Base-by-base conservation (phyloP, 1,284 basidiomycete species). In the Earliella scabrosa region DNA sequence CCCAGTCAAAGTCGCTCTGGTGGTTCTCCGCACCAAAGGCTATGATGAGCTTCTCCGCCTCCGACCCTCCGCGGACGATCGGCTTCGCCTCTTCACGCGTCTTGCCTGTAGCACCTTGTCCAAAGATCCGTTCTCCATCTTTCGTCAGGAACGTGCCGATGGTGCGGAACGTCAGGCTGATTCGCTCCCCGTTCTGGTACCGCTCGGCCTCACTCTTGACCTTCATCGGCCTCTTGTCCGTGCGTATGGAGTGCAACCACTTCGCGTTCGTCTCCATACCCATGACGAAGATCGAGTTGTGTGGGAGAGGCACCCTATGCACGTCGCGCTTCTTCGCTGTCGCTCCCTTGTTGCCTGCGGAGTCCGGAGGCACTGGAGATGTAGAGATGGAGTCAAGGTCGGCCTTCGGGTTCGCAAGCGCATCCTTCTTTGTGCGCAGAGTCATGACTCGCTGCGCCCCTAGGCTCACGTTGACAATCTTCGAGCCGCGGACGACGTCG, bases 221-320 rank as follows among this genome's bases (percentile, higher is more conserved):
- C 7, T 67, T 57, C 8, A 76, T 54, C 2, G 80, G 79, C 3
- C 89, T 85, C 60, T 87, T 90, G 74, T 90, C 90, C 47, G 82
- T 82, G 55, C 83, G 82, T 58, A 92, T 86, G 39, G 80, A 81
- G 63, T 92, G 89, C 59, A 88, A 72, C 86, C 88, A 91, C 57
- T 76, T 76, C 50, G 74, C 74, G 63, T 92, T 92, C 51, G 89
- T 91, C 52, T 78, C 75, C 5, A 84, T 78, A 1, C 89, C 88
- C 75, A 92, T 76, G 52, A 89, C 82, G 66, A 92, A 90, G 77
- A 91, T 85, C 11, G 87, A 90, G 66, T 89, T 91, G 64, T 91
- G 83, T 1, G 87, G 88, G 0, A 91, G 80, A 1, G 84, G 83
- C 31, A 92, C 80, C 54, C 82, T 83, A 66, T 89, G 86, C 1